Evolutionary conservation across 176 grass and related monocot species (phyloP), one percentile per base, ranked within the genome.

Genomic region (Urochloa ruziziensis): DNA sequence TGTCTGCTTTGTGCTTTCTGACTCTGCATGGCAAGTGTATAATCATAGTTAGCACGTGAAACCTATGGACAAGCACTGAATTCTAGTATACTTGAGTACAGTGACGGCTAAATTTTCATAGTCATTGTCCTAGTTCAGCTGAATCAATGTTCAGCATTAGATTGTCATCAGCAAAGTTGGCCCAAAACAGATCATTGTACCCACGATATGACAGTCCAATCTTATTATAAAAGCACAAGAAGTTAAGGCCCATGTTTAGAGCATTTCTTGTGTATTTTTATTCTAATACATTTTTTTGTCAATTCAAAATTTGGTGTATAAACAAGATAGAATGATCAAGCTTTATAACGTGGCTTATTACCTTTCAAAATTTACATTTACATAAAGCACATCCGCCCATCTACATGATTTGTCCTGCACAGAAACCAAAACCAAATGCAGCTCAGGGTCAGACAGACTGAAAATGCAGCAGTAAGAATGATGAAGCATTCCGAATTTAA

Each of bases 331-430:
- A 70, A 77, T 40, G 42, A 19, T 24, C 86, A 77, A 68, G 21
- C 8, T 86, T 80, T 52, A 49, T 1, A 18, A 40, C 82, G 30
- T 76, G 48, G 2, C 25, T 10, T 87, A 82, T 52, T 43, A 70
- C 63, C 64, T 82, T 78, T 62, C 64, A 25, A 42, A 34, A 70
- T 62, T 77, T 62, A 70, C 72, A 83, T 52, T 68, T 88, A 67
- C 28, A 70, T 42, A 52, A 51, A 80, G 24, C 70, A 2, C 47
- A 81, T 74, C 58, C 15, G 2, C 6, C 34, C 47, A 74, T 47
- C 49, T 47, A 78, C 36, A 46, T 57, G 40, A 65, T 57, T n/a
- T 74, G 13, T 21, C 68, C 84, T 86, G 84, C 68, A 74, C 28
- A 54, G 24, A 51, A 60, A 72, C 33, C 32, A 63, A 39, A 73